A percentile compares a stretch with the other conserved stretches of the same genome.
Conservation (phyloP, 2,329 filamentous ascomycete species). For the Venturia effusa region DNA sequence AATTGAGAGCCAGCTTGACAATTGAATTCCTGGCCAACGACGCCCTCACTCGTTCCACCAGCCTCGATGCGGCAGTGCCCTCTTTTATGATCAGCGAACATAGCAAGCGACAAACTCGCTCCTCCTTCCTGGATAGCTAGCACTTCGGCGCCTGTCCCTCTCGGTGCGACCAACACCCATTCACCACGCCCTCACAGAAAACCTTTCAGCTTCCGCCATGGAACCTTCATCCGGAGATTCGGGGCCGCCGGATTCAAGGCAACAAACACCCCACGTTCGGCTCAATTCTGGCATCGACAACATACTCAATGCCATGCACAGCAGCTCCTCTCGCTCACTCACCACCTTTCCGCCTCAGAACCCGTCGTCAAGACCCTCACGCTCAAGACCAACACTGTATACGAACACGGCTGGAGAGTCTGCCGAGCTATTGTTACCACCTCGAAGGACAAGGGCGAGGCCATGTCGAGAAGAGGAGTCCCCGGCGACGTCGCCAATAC, state of each 20-base stretch:
- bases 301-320: slow-evolving; percentile 24
- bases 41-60: neutral
- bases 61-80: neutral
- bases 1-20: neutral
- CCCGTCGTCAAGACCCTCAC: slow-evolving; percentile 33
- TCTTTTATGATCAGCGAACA: slow-evolving; percentile 1
- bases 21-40: neutral
- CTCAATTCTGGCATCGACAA: slow-evolving; percentile 52
- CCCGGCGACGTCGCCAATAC: slow-evolving; percentile 20
- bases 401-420: slow-evolving; percentile 28
- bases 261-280: slow-evolving; percentile 47
- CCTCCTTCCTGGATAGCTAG: neutral
- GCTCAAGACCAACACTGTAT: slow-evolving; percentile 30
- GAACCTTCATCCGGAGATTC: neutral
- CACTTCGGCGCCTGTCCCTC: neutral
- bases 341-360: slow-evolving; percentile 31
- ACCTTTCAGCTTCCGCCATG: neutral
- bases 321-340: slow-evolving; percentile 14
- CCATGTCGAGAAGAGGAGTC: slow-evolving; percentile 43
- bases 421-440: slow-evolving; percentile 41
- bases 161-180: neutral
- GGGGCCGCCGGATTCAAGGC: slow-evolving; percentile 18
- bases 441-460: slow-evolving; percentile 35
- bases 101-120: neutral
- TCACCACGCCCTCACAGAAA: neutral